These are phyloP conservation scores for Aspergillus sp. DNA, from an alignment of 2,329 filamentous ascomycete species.

Conservation along the genomic window DNA sequence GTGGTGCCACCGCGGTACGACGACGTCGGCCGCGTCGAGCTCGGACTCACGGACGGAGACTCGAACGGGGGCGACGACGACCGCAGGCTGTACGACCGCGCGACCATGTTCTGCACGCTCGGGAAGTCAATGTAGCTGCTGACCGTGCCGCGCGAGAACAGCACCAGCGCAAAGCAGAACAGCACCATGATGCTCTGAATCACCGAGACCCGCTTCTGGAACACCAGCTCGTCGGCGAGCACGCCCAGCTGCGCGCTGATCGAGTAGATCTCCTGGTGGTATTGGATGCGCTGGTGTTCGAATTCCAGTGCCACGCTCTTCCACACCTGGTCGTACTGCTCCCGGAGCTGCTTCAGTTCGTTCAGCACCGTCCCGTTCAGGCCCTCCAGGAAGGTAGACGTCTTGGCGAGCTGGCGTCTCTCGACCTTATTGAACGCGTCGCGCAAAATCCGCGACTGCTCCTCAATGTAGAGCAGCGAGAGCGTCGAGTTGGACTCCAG, in stretches of 20 bases:
- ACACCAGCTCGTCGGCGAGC: conserved; percentile 85
- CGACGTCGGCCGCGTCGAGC: conserved; percentile 34
- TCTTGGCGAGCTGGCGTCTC: conserved; percentile 81
- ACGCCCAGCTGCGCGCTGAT: conserved; percentile 78
- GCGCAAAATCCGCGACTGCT: conserved; percentile 85
- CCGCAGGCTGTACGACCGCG: conserved; percentile 44
- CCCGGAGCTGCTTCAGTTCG: conserved; percentile 74
- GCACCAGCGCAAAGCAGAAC: conserved; percentile 80
- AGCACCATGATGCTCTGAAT: conserved; percentile 85
- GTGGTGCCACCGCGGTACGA: conserved; percentile 21
- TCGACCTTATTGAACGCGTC: conserved; percentile 85
- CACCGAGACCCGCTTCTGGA: conserved; percentile 86
- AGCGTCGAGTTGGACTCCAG: conserved; percentile 91
- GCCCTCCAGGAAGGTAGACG: conserved; percentile 74
- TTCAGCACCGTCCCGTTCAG: conserved; percentile 85
- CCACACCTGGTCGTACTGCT: conserved; percentile 95
- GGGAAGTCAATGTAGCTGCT: conserved; percentile 47
- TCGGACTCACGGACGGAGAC: conserved; percentile 38
- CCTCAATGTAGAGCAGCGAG: conserved; percentile 93
- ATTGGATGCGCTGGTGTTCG: conserved; percentile 82
- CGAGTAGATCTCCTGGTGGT: conserved; percentile 78
- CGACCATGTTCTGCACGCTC: conserved; percentile 47
- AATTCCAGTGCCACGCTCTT: conserved; percentile 91
- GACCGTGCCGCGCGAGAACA: conserved; percentile 61
- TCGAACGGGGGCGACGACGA: conserved; percentile 36